Evolutionary conservation across 2,329 filamentous ascomycete species (phyloP).

Genomic region (Aureobasidium sp.): DNA sequence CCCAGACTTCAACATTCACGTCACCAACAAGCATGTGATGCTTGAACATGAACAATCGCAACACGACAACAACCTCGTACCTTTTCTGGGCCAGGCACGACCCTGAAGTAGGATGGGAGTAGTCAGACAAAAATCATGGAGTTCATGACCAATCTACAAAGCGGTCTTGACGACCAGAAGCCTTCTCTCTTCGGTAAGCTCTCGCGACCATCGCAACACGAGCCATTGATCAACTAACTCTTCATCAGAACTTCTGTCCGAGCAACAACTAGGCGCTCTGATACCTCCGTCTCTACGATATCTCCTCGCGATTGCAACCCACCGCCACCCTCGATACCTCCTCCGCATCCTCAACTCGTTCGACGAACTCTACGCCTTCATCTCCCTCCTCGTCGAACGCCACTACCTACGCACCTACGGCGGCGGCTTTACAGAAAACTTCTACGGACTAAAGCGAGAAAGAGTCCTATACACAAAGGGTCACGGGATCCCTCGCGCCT

Average conservation of each 20-base stretch:
- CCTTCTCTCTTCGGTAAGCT: slow-evolving; percentile 76
- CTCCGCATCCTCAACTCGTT: slow-evolving; percentile 95
- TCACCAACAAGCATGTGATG: slow-evolving; percentile 18
- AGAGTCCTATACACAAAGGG: slow-evolving; percentile 74
- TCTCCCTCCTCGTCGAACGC: slow-evolving; percentile 88
- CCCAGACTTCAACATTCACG: background rate
- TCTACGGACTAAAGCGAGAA: slow-evolving; percentile 97
- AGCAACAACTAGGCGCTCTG: slow-evolving; percentile 90
- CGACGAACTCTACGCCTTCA: slow-evolving; percentile 93
- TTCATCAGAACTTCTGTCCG: slow-evolving; percentile 83
- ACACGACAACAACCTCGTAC: background rate
- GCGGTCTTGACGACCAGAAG: slow-evolving; percentile 89
- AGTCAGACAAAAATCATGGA: slow-evolving; percentile 67
- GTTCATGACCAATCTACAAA: slow-evolving; percentile 86
- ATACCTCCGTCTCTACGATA: slow-evolving; percentile 96
- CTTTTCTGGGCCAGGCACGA: background rate
- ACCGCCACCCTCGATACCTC: slow-evolving; percentile 95
- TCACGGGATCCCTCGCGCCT: slow-evolving; percentile 87
- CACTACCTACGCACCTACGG: slow-evolving; percentile 92
- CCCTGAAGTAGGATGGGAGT: background rate
- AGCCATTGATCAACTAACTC: slow-evolving; percentile 24
- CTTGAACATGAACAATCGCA: background rate
- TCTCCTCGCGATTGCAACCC: slow-evolving; percentile 92
- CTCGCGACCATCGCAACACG: background rate
- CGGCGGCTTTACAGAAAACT: slow-evolving; percentile 97